Conservation (phyloP, 2,329 filamentous ascomycete genomes). For the Stemphylium beticola region DNA sequence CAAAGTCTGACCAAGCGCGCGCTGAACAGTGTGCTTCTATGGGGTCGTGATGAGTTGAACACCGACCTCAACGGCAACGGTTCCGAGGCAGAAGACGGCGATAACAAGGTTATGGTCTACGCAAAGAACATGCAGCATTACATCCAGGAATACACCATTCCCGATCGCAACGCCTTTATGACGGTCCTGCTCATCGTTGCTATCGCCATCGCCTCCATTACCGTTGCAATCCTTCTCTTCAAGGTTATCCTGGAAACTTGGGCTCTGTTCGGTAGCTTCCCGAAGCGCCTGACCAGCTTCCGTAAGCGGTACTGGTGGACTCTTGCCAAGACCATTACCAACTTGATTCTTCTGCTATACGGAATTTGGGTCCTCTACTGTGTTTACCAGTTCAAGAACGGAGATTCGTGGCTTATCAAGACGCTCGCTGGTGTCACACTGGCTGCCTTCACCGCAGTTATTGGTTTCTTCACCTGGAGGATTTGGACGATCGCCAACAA, state of each 20-base stretch:
- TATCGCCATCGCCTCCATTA: constrained; percentile 82
- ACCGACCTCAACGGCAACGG: constrained; percentile 40
- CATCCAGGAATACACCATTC: constrained; percentile 83
- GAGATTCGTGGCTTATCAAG: constrained; percentile 94
- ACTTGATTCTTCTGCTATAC: constrained; percentile 88
- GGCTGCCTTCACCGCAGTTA: constrained; percentile 75
- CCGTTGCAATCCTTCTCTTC: constrained; percentile 83
- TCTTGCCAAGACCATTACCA: constrained; percentile 86
- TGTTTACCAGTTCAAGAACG: constrained; percentile 90
- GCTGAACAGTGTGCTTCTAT: constrained; percentile 54
- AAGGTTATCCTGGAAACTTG: constrained; percentile 91
- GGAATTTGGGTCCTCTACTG: constrained; percentile 96
- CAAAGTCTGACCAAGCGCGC: constrained; percentile 62
- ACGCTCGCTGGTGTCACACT: constrained; percentile 81
- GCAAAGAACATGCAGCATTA: constrained; percentile 82
- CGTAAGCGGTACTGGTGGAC: constrained; percentile 96
- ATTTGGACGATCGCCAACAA: constrained; percentile 79
- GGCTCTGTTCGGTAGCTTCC: constrained; percentile 88
- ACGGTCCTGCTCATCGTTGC: constrained; percentile 88
- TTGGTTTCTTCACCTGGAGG: constrained; percentile 83
- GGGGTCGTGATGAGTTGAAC: constrained; percentile 58
- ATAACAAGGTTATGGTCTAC: constrained; percentile 57
- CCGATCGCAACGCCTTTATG: constrained; percentile 93
- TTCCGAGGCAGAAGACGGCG: constrained; percentile 49
- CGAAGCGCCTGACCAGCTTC: constrained; percentile 79